phyloP scores from a whole-genome alignment of 352 stramenopile genomes.

The Phytophthora lateralis region DNA sequence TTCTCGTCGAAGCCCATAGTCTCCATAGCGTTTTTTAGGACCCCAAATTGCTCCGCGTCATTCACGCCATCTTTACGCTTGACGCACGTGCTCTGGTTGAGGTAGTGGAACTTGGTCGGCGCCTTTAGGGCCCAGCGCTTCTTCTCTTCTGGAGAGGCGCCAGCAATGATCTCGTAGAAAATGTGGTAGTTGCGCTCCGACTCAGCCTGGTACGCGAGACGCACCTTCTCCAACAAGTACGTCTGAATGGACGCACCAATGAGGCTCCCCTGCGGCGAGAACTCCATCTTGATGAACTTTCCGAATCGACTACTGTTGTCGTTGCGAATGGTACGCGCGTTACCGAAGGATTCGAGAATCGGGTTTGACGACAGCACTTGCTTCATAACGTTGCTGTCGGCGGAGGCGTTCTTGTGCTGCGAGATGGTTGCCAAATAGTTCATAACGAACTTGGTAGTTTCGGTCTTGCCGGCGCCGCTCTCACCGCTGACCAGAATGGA shows the following conservation, averaged over 20 bases:
- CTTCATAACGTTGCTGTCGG: slow-evolving; percentile 85
- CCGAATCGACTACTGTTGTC: slow-evolving; percentile 97
- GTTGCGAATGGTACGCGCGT: slow-evolving; percentile 97
- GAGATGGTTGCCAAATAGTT: slow-evolving; percentile 94
- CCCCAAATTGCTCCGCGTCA: slow-evolving; percentile 87
- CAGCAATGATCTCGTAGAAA: slow-evolving; percentile 94
- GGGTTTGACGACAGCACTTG: slow-evolving; percentile 98
- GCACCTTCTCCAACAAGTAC: slow-evolving; percentile 97
- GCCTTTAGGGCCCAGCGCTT: slow-evolving; percentile 63
- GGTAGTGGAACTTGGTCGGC: slow-evolving; percentile 86
- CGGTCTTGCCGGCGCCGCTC: slow-evolving; percentile 95
- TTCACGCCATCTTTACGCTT: slow-evolving; percentile 89
- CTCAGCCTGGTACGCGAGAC: slow-evolving; percentile 92
- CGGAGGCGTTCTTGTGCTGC: slow-evolving; percentile 49
- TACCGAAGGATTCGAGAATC: slow-evolving; percentile 99
- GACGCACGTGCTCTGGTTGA: slow-evolving; percentile 89
- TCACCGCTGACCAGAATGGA: slow-evolving; percentile 93
- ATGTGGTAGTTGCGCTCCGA: slow-evolving; percentile 97
- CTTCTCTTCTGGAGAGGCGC: slow-evolving; percentile 62
- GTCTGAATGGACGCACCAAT: slow-evolving; percentile 94
- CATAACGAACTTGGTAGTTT: slow-evolving; percentile 97
- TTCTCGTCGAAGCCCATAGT: slow-evolving; percentile 89
- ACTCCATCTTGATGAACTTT: slow-evolving; percentile 98
- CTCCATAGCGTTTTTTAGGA: slow-evolving; percentile 79
- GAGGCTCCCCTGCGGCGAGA: slow-evolving; percentile 76